Percentiles rank a stretch among this genome's conserved stretches.
phyloP scores from a whole-genome alignment of 2,329 filamentous ascomycete species.

The Aspergillus hortae region DNA sequence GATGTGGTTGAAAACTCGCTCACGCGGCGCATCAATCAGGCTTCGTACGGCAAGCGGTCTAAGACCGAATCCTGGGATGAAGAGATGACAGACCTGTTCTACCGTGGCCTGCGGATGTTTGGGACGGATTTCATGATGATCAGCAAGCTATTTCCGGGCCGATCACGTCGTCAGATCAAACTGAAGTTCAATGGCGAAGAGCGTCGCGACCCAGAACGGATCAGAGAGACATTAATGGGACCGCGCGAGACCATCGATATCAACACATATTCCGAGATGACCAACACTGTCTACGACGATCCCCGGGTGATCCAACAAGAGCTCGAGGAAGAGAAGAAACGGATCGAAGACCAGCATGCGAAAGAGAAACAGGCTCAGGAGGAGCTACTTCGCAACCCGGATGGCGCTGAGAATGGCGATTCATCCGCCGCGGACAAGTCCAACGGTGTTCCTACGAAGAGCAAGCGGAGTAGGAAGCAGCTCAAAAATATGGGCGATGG shows the following conservation, averaged over 20 bases:
- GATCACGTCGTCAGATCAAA: slow-evolving; percentile 61
- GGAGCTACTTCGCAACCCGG: slow-evolving; percentile 40
- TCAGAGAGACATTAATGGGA: slow-evolving; percentile 51
- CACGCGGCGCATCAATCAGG: slow-evolving; percentile 45
- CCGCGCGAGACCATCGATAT: slow-evolving; percentile 44
- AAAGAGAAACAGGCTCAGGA: slow-evolving; percentile 45
- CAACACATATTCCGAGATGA: slow-evolving; percentile 44
- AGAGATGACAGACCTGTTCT: slow-evolving; percentile 59
- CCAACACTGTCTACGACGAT: slow-evolving; percentile 43
- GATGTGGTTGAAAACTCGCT: slow-evolving; percentile 46
- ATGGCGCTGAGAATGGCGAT: slow-evolving; percentile 27
- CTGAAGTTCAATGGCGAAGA: slow-evolving; percentile 62
- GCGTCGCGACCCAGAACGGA: slow-evolving; percentile 50
- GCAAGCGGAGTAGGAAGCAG: slow-evolving; percentile 30
- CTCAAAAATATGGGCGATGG: slow-evolving; percentile 28
- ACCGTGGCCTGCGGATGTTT: slow-evolving; percentile 59
- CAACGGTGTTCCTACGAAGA: slow-evolving; percentile 22
- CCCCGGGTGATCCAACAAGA: slow-evolving; percentile 38
- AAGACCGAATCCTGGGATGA: slow-evolving; percentile 56
- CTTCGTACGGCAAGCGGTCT: slow-evolving; percentile 47
- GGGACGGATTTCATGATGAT: slow-evolving; percentile 65
- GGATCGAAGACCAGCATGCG: slow-evolving; percentile 45
- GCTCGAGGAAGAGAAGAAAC: slow-evolving; percentile 43
- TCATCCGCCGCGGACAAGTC: slow-evolving; percentile 29
- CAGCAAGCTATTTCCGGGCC: slow-evolving; percentile 58